Evolutionary conservation across 164 flowering plant genomes (phyloP).

Genomic region (Vitis amurensis): DNA sequence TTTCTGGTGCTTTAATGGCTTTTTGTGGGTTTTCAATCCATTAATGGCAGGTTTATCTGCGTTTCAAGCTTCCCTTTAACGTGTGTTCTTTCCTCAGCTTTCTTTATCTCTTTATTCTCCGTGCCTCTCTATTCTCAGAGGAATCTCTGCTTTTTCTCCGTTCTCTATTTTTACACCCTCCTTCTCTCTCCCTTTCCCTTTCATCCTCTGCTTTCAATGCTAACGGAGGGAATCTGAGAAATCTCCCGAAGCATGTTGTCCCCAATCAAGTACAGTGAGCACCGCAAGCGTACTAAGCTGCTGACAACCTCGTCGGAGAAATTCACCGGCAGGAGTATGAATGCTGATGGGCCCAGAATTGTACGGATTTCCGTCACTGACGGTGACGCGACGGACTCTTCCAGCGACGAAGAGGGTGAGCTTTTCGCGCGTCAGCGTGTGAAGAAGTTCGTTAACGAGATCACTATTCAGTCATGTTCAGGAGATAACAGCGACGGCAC

Average conservation of each 20-base stretch:
- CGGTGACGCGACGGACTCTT: conserved; percentile 72
- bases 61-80: conserved; percentile 32
- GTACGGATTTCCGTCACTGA: conserved; percentile 66
- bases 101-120: conserved; percentile 15
- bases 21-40: conserved; percentile 1
- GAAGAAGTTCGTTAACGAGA: conserved; percentile 57
- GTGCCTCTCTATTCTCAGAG: conserved; percentile 17
- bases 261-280: conserved; percentile 47
- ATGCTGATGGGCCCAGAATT: conserved; percentile 20
- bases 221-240: conserved; percentile 10
- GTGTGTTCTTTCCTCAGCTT: conserved; percentile 5
- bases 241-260: conserved; percentile 9
- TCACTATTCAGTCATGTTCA: conserved; percentile 29
- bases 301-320: neutral
- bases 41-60: conserved; percentile 15
- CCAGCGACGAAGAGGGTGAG: conserved; percentile 58
- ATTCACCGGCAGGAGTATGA: neutral
- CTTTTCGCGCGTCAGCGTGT: conserved; percentile 36
- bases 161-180: neutral
- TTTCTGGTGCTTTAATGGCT: conserved; percentile 22
- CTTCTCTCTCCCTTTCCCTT: neutral
- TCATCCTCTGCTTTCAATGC: conserved; percentile 17
- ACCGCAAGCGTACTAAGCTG: conserved; percentile 30
- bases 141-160: conserved; percentile 14
- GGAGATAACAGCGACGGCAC: neutral